Evolutionary conservation across 1,284 basidiomycete genomes (phyloP), one percentile per base, ranked within the genome.

Genomic region (Cutaneotrichosporon curvatum): DNA sequence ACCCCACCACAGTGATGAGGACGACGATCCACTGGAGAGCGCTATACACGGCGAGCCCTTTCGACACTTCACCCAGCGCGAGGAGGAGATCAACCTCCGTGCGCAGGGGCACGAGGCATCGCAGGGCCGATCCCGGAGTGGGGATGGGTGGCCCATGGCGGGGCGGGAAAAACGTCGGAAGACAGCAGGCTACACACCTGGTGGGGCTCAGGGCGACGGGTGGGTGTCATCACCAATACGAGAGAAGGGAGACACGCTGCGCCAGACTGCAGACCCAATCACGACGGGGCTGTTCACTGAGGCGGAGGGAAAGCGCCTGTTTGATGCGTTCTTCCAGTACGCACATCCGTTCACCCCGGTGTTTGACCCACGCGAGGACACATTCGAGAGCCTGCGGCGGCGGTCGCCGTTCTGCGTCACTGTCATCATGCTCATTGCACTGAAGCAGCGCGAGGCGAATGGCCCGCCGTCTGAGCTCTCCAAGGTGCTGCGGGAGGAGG

Each of bases 311-410:
- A 37, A 34, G 16, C 37, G 43, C 7, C 47, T 58, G 4, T 58
- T 56, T 37, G 45, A 51, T 4, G 44, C 51, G 53, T 64, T 60
- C 51, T 62, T 57, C 48, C 39, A 53, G 16, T 55, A 53, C 19
- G 57, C 58, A 9, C 57, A 59, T 40, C 48, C 51, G 11, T 64
- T 58, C 41, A 55, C 59, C 32, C 62, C 62, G 4, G 51, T 64
- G 5, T 59, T 53, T 33, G 62, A 64, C 32, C 59, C 57, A 3
- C 9, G 36, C 4, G 43, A 37, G 12, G 62, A 64, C 40, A 64
- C 62, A 0, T 61, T 50, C 51, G 56, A 61, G 25, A 60, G 59
- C 19, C 47, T 64, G 20, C 50, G 59, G 10, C 32, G 40, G 9
- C 50, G 60, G 5, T 60, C 57, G 1, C 53, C 62, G 2, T 64